Base-by-base conservation (phyloP, 345 rosid species). In the Salix suchowensis region DNA sequence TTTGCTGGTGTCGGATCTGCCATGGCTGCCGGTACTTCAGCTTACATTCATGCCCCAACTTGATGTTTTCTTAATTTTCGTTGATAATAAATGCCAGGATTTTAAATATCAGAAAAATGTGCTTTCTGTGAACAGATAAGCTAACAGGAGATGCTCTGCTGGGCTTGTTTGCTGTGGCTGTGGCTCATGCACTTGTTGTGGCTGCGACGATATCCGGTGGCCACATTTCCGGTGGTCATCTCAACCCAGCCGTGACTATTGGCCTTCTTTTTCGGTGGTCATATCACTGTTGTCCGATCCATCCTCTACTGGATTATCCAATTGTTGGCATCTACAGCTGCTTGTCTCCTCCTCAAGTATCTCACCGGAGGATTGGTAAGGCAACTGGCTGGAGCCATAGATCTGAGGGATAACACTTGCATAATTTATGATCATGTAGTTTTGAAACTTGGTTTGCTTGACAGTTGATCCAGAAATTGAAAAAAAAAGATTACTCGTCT, bases 171-270 rank as follows among this genome's bases (percentile, higher is more conserved):
- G 80, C 71, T 13, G 98, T 95, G 72, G 96, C 97, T 12, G 78
- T 91, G 87, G 91, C 98, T 54, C 96, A 91, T 78, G 91, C 96
- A 18, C 81, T 95, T 18, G 94, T 93, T 74, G 97, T 93, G 80
- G 93, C 85, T 0, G 98, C 89, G 54, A 93, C 89, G 97, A 88
- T 93, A 72, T 88, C 94, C 0, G 97, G 94, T 1, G 97, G 98
- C 16, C 98, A 87, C 78, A 89, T 90, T 73, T 95, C 97, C 23
- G 98, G 97, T 26, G 97, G 98, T 6, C 98, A 93, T 82, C 94
- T 95, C 24, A 95, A 93, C 79, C 98, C 98, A 0, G 92, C 97
- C 0, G 98, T 94, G n/a, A 90, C 98, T 10, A 73, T 94, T 3
- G 95, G 97, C 72, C 90, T 94, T 64, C 91, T 92, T 15, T 15